phyloP scores from a whole-genome alignment of 768 basidiomycete genomes.

The Chalciporus chontae region DNA sequence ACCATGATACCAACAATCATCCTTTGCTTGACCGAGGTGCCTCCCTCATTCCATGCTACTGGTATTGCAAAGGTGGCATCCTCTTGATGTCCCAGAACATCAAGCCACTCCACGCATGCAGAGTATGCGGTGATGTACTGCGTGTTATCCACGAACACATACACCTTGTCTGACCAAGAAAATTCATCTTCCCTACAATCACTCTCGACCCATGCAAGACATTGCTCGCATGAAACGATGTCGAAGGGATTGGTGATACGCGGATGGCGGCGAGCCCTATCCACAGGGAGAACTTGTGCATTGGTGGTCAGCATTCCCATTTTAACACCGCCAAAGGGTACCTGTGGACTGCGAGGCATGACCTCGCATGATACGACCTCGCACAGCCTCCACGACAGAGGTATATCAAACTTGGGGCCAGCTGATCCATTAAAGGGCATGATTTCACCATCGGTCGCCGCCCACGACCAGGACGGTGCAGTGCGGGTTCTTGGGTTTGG shows the following conservation, averaged over 20 bases:
- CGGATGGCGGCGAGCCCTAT: not conserved
- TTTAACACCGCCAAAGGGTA: too few relatives aligned
- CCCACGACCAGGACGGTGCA: slow-evolving; percentile 3
- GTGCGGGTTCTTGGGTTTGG: not conserved
- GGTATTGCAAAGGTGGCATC: not conserved
- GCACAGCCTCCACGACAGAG: too few relatives aligned
- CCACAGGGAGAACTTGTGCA: too few relatives aligned
- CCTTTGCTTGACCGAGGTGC: too few relatives aligned
- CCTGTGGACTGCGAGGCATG: too few relatives aligned
- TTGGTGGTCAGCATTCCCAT: too few relatives aligned
- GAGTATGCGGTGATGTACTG: not conserved
- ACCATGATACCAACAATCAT: too few relatives aligned
- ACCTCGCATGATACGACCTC: too few relatives aligned
- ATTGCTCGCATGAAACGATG: not conserved
- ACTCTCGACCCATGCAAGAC: not conserved
- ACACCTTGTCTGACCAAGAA: not conserved
- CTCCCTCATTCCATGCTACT: not conserved
- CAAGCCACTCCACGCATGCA: not conserved
- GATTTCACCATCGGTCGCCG: not conserved
- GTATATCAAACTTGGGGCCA: too few relatives aligned
- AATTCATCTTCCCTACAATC: not conserved
- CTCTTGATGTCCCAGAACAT: not conserved
- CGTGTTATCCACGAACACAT: not conserved
- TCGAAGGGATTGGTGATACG: not conserved
- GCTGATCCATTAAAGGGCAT: too few relatives aligned